These are phyloP conservation scores for Fistulinella cinereoalba DNA, from an alignment of 1,284 basidiomycete genomes.

Conservation along the genomic window DNA sequence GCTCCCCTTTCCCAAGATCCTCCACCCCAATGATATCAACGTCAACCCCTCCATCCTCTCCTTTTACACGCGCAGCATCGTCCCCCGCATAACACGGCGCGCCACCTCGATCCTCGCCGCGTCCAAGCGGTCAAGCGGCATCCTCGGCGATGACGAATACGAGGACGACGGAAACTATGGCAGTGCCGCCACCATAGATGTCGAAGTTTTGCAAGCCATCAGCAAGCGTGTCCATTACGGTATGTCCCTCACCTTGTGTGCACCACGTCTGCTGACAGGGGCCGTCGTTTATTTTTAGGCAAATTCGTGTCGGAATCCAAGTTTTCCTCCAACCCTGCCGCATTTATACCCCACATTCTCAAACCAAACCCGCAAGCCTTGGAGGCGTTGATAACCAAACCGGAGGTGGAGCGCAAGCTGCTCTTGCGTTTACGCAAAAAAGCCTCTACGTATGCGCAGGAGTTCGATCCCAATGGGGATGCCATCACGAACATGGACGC, in stretches of 20 bases:
- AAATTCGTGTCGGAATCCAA: slow-evolving; percentile 99
- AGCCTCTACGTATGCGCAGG: slow-evolving; percentile 89
- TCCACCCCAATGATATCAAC: slow-evolving; percentile 84
- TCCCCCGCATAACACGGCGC: slow-evolving; percentile 77
- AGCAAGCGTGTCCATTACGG: slow-evolving; percentile 97
- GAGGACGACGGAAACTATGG: slow-evolving; percentile 98
- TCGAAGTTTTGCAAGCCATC: slow-evolving; percentile 92
- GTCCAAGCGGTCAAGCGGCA: slow-evolving; percentile 62
- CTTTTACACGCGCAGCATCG: slow-evolving; percentile 84
- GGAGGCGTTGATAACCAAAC: slow-evolving; percentile 91
- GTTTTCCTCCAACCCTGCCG: slow-evolving; percentile 80
- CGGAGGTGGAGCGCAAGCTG: slow-evolving; percentile 88
- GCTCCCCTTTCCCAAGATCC: slow-evolving; percentile 72
- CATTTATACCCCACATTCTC: slow-evolving; percentile 90
- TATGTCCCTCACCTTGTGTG: slow-evolving; percentile 41
- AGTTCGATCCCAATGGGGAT: slow-evolving; percentile 76
- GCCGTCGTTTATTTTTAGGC: slow-evolving; percentile 48
- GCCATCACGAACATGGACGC: slow-evolving; percentile 35
- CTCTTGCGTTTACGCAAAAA: slow-evolving; percentile 90
- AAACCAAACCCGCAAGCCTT: slow-evolving; percentile 73
- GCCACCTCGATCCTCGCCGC: slow-evolving; percentile 62
- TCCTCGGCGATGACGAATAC: slow-evolving; percentile 60
- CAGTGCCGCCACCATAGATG: slow-evolving; percentile 89
- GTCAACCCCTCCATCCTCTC: slow-evolving; percentile 83
- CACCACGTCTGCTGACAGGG: neutral